A percentile compares a stretch with the other conserved stretches of the same genome.
Conservation (phyloP, 495 filamentous ascomycete genomes). For the Daldinia loculata region DNA sequence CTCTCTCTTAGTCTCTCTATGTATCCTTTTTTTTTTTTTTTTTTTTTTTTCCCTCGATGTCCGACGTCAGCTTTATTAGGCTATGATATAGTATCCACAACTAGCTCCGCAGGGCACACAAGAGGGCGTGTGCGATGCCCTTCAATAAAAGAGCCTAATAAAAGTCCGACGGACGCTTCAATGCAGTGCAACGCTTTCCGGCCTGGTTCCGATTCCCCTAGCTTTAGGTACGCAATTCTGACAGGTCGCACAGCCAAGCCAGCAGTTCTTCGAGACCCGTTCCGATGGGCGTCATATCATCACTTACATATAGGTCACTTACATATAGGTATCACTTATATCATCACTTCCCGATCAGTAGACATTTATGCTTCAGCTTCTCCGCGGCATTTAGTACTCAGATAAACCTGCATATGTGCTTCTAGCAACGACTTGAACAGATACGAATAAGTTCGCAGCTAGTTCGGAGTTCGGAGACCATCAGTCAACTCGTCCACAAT, state of each 20-base stretch:
- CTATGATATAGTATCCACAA: constrained; percentile 35
- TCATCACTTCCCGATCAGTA: constrained; percentile 5
- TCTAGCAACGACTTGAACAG: background rate
- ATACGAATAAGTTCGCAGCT: background rate
- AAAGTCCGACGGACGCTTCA: constrained; percentile 34
- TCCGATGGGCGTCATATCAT: constrained; percentile 25
- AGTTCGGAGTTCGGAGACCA: background rate
- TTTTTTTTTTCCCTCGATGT: constrained; percentile 7
- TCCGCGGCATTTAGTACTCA: background rate
- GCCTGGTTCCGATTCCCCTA: constrained; percentile 6
- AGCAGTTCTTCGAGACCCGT: constrained; percentile 21
- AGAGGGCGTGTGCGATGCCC: constrained; percentile 34
- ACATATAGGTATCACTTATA: constrained; percentile 1
- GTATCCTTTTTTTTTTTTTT: background rate
- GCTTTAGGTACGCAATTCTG: constrained; percentile 11
- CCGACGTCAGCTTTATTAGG: constrained; percentile 26
- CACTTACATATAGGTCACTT: constrained; percentile 10
- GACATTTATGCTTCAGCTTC: background rate
- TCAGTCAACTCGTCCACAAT: background rate
- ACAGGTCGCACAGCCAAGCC: constrained; percentile 40
- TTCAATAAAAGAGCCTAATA: constrained; percentile 38
- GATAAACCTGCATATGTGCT: background rate
- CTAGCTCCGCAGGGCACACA: constrained; percentile 12
- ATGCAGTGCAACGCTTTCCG: constrained; percentile 33
- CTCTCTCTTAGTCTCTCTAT: background rate